Percentiles rank a stretch among this genome's conserved stretches.
These are phyloP conservation scores for Emmonsiellopsis sp. DNA, from an alignment of 2,329 filamentous ascomycete species.

Conservation along the genomic window DNA sequence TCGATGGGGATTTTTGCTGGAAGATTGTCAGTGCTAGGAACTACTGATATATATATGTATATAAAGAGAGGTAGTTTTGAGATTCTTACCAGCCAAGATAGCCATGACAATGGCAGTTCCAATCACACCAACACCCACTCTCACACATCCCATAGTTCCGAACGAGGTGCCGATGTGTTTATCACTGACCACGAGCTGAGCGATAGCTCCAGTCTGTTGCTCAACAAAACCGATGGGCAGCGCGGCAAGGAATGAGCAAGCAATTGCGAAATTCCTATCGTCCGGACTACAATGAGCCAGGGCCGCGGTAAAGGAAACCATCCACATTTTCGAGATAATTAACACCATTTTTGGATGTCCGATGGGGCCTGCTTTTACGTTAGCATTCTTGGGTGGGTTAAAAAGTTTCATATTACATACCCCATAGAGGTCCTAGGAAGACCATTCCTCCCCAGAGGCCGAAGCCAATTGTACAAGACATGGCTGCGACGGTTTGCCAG, in stretches of 20 bases:
- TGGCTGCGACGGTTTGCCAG: slow-evolving; percentile 1
- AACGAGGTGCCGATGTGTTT: slow-evolving; percentile 3
- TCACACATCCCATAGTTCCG: slow-evolving; percentile 3
- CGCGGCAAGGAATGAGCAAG: neutral
- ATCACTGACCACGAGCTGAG: slow-evolving; percentile 1
- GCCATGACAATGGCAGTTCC: slow-evolving; percentile 1
- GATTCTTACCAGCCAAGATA: slow-evolving; percentile 1
- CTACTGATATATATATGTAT: neutral
- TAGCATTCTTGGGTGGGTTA: neutral
- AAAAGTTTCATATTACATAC: neutral
- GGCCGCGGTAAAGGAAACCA: neutral
- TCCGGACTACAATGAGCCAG: slow-evolving; percentile 1
- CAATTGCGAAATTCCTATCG: slow-evolving; percentile 2
- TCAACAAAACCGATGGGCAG: slow-evolving; percentile 3
- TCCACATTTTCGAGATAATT: neutral
- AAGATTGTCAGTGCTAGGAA: neutral
- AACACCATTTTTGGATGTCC: neutral
- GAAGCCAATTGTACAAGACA: slow-evolving; percentile 1
- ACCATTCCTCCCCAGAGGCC: slow-evolving; percentile 1
- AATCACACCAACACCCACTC: slow-evolving; percentile 1
- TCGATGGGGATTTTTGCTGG: neutral
- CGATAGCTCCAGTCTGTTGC: slow-evolving; percentile 3
- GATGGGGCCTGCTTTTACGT: neutral
- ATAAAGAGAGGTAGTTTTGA: neutral
- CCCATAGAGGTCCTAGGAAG: slow-evolving; percentile 2